These are phyloP conservation scores for Erodium moschatum DNA, from an alignment of 441 rosid genomes.

Conservation along the genomic window DNA sequence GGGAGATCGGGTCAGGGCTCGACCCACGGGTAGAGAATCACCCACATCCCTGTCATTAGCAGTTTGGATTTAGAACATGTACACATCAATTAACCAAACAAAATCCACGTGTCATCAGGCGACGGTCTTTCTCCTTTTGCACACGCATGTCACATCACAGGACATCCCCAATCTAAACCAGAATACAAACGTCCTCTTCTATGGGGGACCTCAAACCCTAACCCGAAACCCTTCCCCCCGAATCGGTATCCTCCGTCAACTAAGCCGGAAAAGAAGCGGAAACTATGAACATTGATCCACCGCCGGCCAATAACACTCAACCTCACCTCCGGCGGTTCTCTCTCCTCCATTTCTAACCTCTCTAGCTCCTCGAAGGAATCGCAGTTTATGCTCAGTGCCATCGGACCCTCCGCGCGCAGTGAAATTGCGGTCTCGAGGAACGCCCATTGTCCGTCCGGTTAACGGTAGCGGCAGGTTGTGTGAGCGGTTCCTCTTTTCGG, in stretches of 20 bases:
- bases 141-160: too few species aligned
- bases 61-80: too few species aligned
- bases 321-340: background rate
- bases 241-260: background rate
- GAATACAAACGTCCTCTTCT: background rate
- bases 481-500: slow-evolving; percentile 28
- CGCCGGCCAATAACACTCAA: slow-evolving; percentile 1
- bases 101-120: too few species aligned
- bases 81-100: too few species aligned
- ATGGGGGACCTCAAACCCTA: background rate
- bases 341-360: background rate
- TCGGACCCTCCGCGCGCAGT: background rate
- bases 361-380: background rate
- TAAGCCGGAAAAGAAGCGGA: background rate
- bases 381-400: background rate
- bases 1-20: too few species aligned
- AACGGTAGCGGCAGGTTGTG: slow-evolving; percentile 50
- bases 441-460: background rate
- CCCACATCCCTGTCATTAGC: too few species aligned
- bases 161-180: too few species aligned
- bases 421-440: background rate
- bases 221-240: background rate
- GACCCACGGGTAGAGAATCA: too few species aligned
- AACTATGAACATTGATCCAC: background rate
- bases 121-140: too few species aligned